Base-by-base conservation (phyloP, 495 filamentous ascomycete genomes). In the Tetracladium marchalianum region DNA sequence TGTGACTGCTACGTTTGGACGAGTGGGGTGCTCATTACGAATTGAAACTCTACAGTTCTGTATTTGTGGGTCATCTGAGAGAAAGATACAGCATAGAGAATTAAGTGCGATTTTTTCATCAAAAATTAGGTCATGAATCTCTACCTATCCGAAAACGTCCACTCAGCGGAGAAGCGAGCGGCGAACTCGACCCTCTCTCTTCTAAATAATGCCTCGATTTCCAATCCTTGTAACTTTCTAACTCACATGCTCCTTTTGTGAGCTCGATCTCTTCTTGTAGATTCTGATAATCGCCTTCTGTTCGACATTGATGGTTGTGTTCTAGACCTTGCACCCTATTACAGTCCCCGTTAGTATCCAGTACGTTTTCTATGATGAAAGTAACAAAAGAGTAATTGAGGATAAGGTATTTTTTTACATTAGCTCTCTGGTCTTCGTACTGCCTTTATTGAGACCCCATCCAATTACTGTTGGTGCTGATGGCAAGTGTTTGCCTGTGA, bases 211-310 rank as follows among this genome's bases (percentile, higher is more conserved):
- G 2, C 11, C 31, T 40, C 11, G 22, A 13, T 19, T 41, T 49
- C 60, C 60, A 61, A 35, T 58, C 53, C 16, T 54, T 51, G 37
- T 47, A 62, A 0, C 31, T 56, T 45, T 52, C 53, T 47, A 64
- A 43, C 31, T 54, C 41, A 36, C 48, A 59, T 1, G 58, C 51
- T n/a, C 50, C 44, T 18, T 55, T 46, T 10, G 59, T 55, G 13
- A 59, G 40, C n/a, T 37, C 49, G 9, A 62, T 42, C 41, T 64
- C 59, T n/a, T 42, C 49, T 7, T 46, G 50, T 27, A 52, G 51
- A 10, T 31, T 27, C 15, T 51, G 41, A 18, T 57, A 55, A 15
- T 47, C 38, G 1, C 59, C 57, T 18, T 27, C 49, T 6, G 35
- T 18, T 10, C 59, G 51, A 5, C 51, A 49, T 11, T 46, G 10